Evolutionary conservation across 2,329 filamentous ascomycete species (phyloP).

Genomic region (Fusarium sp.): DNA sequence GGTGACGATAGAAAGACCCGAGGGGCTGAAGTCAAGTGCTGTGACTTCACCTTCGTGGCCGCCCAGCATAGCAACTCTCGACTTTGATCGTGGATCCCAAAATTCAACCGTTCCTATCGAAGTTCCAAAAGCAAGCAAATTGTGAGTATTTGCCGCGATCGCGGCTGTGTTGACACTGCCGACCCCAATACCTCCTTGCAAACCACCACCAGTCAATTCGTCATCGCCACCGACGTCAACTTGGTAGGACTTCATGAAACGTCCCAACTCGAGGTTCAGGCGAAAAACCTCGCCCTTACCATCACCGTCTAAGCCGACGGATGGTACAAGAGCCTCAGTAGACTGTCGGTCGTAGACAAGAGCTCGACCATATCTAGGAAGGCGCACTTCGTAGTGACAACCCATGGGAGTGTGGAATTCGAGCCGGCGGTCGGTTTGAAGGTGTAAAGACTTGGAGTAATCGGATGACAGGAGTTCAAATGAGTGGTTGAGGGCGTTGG

Average conservation of each 20-base stretch:
- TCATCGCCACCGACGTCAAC: conserved; percentile 91
- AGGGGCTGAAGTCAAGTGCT: conserved; percentile 85
- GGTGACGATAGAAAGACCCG: conserved; percentile 86
- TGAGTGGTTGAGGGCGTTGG: conserved; percentile 89
- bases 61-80: conserved; percentile 81
- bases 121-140: conserved; percentile 92
- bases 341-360: conserved; percentile 85
- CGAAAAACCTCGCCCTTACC: conserved; percentile 93
- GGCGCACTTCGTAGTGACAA: conserved; percentile 87
- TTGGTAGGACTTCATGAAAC: conserved; percentile 95
- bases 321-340: conserved; percentile 87
- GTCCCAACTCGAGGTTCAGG: conserved; percentile 89
- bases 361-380: conserved; percentile 93
- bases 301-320: conserved; percentile 88
- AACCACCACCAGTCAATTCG: conserved; percentile 75
- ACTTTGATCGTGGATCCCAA: conserved; percentile 90
- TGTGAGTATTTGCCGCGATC: conserved; percentile 89
- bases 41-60: conserved; percentile 81
- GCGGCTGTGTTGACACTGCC: conserved; percentile 90
- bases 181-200: conserved; percentile 88
- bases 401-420: conserved; percentile 94
- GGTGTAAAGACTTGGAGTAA: conserved; percentile 93
- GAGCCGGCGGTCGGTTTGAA: conserved; percentile 90
- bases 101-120: conserved; percentile 96
- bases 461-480: conserved; percentile 91